Base-by-base conservation (phyloP, 257 asterid genomes). In the Verbena officinalis region DNA sequence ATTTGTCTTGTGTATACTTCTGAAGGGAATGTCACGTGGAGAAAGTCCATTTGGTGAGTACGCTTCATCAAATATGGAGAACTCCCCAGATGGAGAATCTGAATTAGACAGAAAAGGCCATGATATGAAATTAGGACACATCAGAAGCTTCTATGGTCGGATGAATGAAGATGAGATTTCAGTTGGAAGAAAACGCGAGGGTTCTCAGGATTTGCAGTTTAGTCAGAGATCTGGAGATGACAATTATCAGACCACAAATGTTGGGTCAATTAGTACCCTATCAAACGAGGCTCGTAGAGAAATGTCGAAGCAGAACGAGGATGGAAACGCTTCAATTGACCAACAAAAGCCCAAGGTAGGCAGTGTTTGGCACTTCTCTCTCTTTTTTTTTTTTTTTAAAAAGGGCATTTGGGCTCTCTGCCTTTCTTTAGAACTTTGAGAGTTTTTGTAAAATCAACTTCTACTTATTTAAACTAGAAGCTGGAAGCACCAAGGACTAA, bases 1-100 rank as follows among this genome's bases (percentile, higher is more conserved):
- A n/a, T 55, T 56, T 57, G 34, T 11, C 15, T 27, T 75, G 24
- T 66, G 45, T 19, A 73, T 76, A 14, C 75, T 76, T 16, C 33
- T 76, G 64, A 75, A 83, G 98, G 90, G 81, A 54, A 66, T 62
- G 52, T 80, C 87, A 10, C 87, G 71, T 45, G 82, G 76, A 48
- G 89, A 76, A 65, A 93, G 97, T 74, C 95, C 89, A 45, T 82
- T 80, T 62, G 89, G 81, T 7, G 96, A 78, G 75, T 90, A 87
- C 70, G 78, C 82, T 68, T 84, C 95, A 39, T 77, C 89, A 66
- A 83, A 87, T 71, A 74, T 83, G 64, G 97, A 80, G 76, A 80
- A 80, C 71, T 83, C 91, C 50, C 80, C 84, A 44, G 89, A 81
- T 36, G 80, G 62, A 20, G 86, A 72, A 71, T 66, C 76, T 10